Base-by-base conservation (phyloP, 129 eudicot genomes). In the Glebionis coronaria region DNA sequence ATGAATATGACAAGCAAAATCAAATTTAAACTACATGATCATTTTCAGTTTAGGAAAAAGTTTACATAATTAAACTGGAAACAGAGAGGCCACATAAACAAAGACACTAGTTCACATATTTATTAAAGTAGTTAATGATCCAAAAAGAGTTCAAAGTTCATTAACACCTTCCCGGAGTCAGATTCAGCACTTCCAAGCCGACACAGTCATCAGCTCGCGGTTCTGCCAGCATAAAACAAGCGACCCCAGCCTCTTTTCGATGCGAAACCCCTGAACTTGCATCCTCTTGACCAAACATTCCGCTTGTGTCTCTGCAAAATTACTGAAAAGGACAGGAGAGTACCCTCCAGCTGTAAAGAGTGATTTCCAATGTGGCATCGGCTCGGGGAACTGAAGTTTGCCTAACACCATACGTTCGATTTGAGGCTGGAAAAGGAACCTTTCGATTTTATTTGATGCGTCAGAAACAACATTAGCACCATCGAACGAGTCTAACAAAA, bases 171-270 rank as follows among this genome's bases (percentile, higher is more conserved):
- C 55, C 72, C 38, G n/a, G 23, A 28, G 20, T 72, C 76, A 50
- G 23, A 38, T 35, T 72, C 87, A 87, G 63, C 88, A 87, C 67
- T 74, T 87, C 95, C 95, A 87, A 35, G 85, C 85, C 0, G 88
- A 84, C 23, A 69, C 88, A 1, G 82, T 74, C 76, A 84, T 68
- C 63, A 87, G 83, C 61, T 82, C 90, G 4, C 70, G 72, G 31
- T 65, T 68, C 77, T 82, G 82, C 90, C 95, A 87, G 73, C 85
- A 59, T 13, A 87, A 82, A 64, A 84, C 86, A 12, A 87, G 83
- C 16, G 90, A 72, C 2, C 80, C 72, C 73, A 75, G 82, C 56
- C 79, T 69, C 71, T 82, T 88, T 63, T 88, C 84, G 0, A 88
- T 82, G 19, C 72, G 81, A 67, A 84, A 88, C 12, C 95, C 95